Conservation (phyloP, 169 alveolate species). For the Eimeria brunetti region DNA sequence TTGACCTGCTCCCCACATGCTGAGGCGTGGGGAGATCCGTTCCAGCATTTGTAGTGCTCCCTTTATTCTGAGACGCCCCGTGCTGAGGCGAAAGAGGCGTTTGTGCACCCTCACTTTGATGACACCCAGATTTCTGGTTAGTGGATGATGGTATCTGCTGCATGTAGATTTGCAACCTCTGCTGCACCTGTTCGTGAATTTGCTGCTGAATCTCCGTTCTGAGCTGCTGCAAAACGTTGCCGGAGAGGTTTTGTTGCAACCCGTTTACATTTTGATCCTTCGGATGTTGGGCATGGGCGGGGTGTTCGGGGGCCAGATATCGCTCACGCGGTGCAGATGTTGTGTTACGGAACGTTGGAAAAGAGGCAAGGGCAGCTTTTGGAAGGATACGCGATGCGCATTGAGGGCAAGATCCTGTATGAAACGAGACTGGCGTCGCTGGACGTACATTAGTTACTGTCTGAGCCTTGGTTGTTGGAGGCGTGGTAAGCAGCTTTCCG, state of each 20-base stretch:
- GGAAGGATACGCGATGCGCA: background rate
- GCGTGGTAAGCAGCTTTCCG: background rate
- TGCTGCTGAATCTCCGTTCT: background rate
- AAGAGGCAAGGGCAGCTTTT: background rate
- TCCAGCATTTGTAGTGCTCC: background rate
- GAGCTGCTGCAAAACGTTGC: conserved; percentile 42
- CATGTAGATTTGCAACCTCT: conserved; percentile 1
- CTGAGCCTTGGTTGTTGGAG: background rate
- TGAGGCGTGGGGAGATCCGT: background rate
- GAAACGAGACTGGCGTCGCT: background rate
- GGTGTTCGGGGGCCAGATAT: background rate
- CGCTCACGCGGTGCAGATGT: background rate
- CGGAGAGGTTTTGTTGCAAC: conserved; percentile 5
- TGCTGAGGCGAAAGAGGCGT: background rate
- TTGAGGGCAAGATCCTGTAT: conserved; percentile 2
- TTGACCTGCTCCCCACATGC: background rate
- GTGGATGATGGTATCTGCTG: conserved; percentile 10
- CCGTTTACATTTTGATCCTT: background rate
- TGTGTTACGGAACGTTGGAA: background rate
- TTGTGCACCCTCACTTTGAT: background rate
- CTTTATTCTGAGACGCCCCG: background rate
- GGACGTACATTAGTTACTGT: background rate
- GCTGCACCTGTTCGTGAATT: conserved; percentile 20
- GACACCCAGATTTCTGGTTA: background rate
- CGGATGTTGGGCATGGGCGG: background rate